Base-by-base conservation (phyloP, 2,329 filamentous ascomycete genomes). In the Eutypella sp. region DNA sequence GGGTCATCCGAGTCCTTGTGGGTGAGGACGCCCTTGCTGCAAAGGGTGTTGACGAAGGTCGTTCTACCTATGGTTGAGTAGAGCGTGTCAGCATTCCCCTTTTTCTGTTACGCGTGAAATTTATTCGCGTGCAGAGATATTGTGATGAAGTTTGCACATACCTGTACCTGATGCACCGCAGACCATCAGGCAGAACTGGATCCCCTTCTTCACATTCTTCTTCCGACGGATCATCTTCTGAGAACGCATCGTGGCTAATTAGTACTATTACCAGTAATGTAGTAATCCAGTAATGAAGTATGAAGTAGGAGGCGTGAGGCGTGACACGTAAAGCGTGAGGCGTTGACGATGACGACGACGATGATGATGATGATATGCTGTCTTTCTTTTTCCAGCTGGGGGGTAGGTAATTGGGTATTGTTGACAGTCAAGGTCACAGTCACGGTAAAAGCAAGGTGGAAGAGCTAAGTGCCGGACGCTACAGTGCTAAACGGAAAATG, bases 181-280 rank as follows among this genome's bases (percentile, higher is more conserved):
- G 65, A 99, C 93, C 93, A 99, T 99, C 82, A 99, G 75, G 73
- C 91, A 97, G 79, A 99, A 99, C 80, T 99, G 93, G 67, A 99
- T 97, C 68, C 93, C 93, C 83, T 96, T 96, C 87, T 96, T 96
- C 76, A 99, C 92, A 82, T 99, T 97, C 88, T 99, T 99, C 92
- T 99, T 99, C 74, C 89, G 87, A 75, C 93, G 91, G 70, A 96
- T 91, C 87, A 96, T 93, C 73, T 95, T 89, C 84, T 89, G 70
- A 52, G 61, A 61, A 54, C 58, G 57, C 61, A 62, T 54, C 48
- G 46, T 54, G 51, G 46, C 46, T 20, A 29, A 52, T 59, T 58
- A 60, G 57, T 46, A 52, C 24, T 11, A 47, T 44, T 38, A 45
- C 46, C 27, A 25, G 25, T 36, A 24, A 43, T 23, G 25, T 33